These are phyloP conservation scores for Cardamine occulta DNA, from an alignment of 345 rosid species.

Conservation along the genomic window DNA sequence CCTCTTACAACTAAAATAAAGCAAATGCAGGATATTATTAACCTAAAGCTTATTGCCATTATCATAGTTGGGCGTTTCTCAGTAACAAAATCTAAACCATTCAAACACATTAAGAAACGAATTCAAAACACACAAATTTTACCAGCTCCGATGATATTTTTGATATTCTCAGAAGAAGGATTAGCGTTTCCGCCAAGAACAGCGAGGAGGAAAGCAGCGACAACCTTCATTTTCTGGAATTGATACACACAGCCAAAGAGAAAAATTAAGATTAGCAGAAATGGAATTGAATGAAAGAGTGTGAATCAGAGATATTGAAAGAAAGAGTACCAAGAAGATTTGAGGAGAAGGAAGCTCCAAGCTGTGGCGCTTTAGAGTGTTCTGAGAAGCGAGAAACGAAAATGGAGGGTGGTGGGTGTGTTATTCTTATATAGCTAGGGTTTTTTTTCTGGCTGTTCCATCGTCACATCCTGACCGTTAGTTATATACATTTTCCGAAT, in stretches of 20 bases:
- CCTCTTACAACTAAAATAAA: too few relatives aligned
- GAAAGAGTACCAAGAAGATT: slow-evolving; percentile 26
- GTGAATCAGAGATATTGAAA: not conserved
- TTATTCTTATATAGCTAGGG: slow-evolving; percentile 29
- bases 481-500: not conserved
- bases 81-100: not conserved
- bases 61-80: not conserved
- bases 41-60: not conserved
- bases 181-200: slow-evolving; percentile 65
- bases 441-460: slow-evolving; percentile 11
- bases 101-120: not conserved
- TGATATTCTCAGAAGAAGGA: slow-evolving; percentile 65
- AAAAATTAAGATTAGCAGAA: slow-evolving; percentile 1
- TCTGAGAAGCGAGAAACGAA: not conserved
- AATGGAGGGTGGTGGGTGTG: not conserved
- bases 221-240: slow-evolving; percentile 61
- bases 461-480: slow-evolving; percentile 19
- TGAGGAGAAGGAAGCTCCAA: not conserved
- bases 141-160: slow-evolving; percentile 73
- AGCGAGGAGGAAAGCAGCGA: slow-evolving; percentile 73
- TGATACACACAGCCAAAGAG: not conserved
- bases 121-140: not conserved
- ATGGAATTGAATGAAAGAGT: not conserved
- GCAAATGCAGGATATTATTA: not conserved
- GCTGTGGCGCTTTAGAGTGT: not conserved